Conservation (phyloP, 2,329 filamentous ascomycete genomes). For the Aspergillus fructus region DNA sequence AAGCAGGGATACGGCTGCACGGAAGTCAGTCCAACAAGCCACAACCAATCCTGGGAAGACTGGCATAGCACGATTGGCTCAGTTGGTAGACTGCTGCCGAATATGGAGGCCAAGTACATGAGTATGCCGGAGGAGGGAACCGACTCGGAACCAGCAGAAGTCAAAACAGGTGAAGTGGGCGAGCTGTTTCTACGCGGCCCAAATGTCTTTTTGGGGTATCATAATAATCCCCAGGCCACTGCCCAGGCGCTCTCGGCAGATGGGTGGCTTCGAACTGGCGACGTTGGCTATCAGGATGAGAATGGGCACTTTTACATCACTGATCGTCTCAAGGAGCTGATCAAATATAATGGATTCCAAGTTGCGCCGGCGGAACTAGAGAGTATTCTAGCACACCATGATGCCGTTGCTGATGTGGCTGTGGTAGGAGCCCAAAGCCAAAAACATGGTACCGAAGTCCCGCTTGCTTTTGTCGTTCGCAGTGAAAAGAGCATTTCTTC, state of each 20-base stretch:
- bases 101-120: slow-evolving; percentile 80
- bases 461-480: slow-evolving; percentile 63
- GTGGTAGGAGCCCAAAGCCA: slow-evolving; percentile 63
- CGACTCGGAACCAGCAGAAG: slow-evolving; percentile 48
- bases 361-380: slow-evolving; percentile 68
- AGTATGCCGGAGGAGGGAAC: slow-evolving; percentile 51
- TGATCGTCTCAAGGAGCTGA: slow-evolving; percentile 69
- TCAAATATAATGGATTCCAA: slow-evolving; percentile 71
- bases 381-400: slow-evolving; percentile 52
- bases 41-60: slow-evolving; percentile 70
- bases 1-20: slow-evolving; percentile 93
- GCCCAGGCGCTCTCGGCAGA: slow-evolving; percentile 59
- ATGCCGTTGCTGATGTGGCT: slow-evolving; percentile 58
- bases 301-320: slow-evolving; percentile 87
- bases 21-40: slow-evolving; percentile 79
- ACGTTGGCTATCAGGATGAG: slow-evolving; percentile 75
- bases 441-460: slow-evolving; percentile 65
- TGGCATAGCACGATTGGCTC: slow-evolving; percentile 77
- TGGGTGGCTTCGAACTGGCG: slow-evolving; percentile 88
- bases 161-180: slow-evolving; percentile 62
- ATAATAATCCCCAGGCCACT: slow-evolving; percentile 60
- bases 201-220: slow-evolving; percentile 63
- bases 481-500: slow-evolving; percentile 46
- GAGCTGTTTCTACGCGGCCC: slow-evolving; percentile 67
- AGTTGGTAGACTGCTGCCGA: slow-evolving; percentile 74